phyloP scores from a whole-genome alignment of 805 yeast genomes.

The Jamesozyma lodderae region DNA sequence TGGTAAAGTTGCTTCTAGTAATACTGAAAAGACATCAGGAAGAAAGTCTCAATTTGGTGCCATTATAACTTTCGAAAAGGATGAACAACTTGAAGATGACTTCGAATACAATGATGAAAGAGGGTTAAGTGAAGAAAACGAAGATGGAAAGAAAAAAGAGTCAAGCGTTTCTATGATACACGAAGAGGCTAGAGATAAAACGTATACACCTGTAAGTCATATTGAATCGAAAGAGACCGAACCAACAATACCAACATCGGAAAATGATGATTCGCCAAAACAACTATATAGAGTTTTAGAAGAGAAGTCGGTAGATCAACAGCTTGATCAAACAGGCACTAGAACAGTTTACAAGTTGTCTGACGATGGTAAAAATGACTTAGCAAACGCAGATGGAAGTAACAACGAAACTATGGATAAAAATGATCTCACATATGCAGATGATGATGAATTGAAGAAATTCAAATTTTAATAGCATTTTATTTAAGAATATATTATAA shows the following conservation, averaged over 20 bases:
- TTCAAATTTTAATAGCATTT: conserved; percentile 16
- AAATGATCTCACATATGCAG: conserved; percentile 3
- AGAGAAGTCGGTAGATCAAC: conserved; percentile 4
- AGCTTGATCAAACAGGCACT: not conserved
- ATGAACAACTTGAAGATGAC: conserved; percentile 8
- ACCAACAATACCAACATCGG: too few species aligned
- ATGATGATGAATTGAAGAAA: conserved; percentile 10
- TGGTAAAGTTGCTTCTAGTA: conserved; percentile 16
- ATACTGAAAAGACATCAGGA: conserved; percentile 3
- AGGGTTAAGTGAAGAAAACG: not conserved
- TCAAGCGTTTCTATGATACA: too few species aligned
- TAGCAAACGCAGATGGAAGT: not conserved
- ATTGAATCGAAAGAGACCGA: not conserved
- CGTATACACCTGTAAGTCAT: conserved; percentile 1
- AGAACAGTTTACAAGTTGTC: conserved; percentile 3
- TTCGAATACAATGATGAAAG: not conserved
- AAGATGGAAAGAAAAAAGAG: too few species aligned
- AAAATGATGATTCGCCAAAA: conserved; percentile 7
- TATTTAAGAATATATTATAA: not conserved
- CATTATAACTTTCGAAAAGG: conserved; percentile 23
- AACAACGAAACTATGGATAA: not conserved
- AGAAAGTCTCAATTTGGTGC: conserved; percentile 26
- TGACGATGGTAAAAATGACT: conserved; percentile 3
- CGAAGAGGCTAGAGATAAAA: too few species aligned
- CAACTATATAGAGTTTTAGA: conserved; percentile 17